Evolutionary conservation across 2,329 filamentous ascomycete species (phyloP), one percentile per base, ranked within the genome.

Genomic region (Penicillium janthinellum): DNA sequence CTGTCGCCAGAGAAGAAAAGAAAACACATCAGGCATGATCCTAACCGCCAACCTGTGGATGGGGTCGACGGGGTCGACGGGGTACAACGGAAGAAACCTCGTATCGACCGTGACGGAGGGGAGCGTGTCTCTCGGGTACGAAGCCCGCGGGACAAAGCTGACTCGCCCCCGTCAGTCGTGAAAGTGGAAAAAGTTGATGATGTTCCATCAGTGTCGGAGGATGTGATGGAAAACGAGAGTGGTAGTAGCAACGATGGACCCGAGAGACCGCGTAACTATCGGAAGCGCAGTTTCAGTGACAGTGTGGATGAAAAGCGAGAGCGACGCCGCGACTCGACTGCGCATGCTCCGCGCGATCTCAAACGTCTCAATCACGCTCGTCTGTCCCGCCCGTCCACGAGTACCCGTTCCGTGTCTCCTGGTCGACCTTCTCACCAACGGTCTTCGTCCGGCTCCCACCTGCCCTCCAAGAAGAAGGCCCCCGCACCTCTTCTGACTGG

Each of bases 1-100:
- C 63, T 79, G 57, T 79, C 79, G 6, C 78, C 79, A 5, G 77
- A 81, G 68, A 81, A 81, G 70, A 78, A 77, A 67, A 75, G 75
- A 59, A 77, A 75, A 58, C 71, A 72, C 58, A 75, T 77, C 54
- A 68, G 73, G 47, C 77, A 79, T 66, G 71, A 76, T 56, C 70
- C 70, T 53, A 69, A 71, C 65, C 71, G 70, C 55, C 68, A 58
- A 11, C 7, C 31, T 31, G 31, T 31, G 31, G 31, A 31, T 31
- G 64, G 65, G 61, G 65, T 72, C 57, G 68, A 73, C 60, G 64
- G 63, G 52, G 58, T 55, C 28, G 52, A 55, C 11, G 41, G 41
- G 7, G 14, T 31, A 5, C 56, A 69, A 64, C 63, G 74, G 71
- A 70, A 72, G 69, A 70, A 72, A 69, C 56, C 67, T 39, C 56